Evolutionary conservation across 371 early-diverging fungal genomes (phyloP).

Genomic region (Mortierella sp.): DNA sequence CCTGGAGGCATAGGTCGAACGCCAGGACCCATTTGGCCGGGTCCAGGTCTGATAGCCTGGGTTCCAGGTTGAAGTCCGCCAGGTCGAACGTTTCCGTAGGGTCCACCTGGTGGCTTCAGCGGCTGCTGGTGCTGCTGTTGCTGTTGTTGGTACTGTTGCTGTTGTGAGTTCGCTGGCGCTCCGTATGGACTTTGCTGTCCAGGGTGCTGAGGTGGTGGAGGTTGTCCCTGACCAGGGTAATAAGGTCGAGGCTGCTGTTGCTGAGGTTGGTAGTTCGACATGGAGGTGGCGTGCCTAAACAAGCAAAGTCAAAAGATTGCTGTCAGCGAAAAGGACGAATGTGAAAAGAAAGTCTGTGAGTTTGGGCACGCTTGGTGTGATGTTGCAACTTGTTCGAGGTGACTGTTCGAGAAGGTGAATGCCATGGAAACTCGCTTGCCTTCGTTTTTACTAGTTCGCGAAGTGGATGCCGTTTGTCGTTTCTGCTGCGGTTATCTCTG

Average conservation of each 20-base stretch:
- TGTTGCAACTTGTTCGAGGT: neutral
- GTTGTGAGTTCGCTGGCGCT: neutral
- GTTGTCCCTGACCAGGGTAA: slow-evolving; percentile 17
- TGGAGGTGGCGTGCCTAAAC: neutral
- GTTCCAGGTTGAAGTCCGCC: slow-evolving; percentile 18
- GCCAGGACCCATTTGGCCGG: slow-evolving; percentile 16
- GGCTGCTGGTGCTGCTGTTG: slow-evolving; percentile 21
- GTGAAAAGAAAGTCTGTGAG: neutral
- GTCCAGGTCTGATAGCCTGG: slow-evolving; percentile 25
- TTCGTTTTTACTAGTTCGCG: slow-evolving; percentile 6
- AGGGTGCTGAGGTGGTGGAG: slow-evolving; percentile 7
- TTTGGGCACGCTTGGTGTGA: neutral
- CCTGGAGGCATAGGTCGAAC: slow-evolving; percentile 27
- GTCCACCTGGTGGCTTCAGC: slow-evolving; percentile 3
- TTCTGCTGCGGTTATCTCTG: neutral
- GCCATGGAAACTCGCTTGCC: neutral
- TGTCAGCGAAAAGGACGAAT: neutral
- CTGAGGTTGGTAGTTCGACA: slow-evolving; percentile 25
- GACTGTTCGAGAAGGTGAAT: neutral
- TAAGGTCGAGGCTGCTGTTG: slow-evolving; percentile 26
- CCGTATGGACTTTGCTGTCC: slow-evolving; percentile 18
- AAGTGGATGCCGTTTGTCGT: neutral
- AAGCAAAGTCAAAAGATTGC: neutral
- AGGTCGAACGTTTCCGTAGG: slow-evolving; percentile 22
- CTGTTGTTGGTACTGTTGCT: neutral